These are phyloP conservation scores for Spizellomyces sp. DNA, from an alignment of 192 early-diverging fungal genomes.

Conservation along the genomic window DNA sequence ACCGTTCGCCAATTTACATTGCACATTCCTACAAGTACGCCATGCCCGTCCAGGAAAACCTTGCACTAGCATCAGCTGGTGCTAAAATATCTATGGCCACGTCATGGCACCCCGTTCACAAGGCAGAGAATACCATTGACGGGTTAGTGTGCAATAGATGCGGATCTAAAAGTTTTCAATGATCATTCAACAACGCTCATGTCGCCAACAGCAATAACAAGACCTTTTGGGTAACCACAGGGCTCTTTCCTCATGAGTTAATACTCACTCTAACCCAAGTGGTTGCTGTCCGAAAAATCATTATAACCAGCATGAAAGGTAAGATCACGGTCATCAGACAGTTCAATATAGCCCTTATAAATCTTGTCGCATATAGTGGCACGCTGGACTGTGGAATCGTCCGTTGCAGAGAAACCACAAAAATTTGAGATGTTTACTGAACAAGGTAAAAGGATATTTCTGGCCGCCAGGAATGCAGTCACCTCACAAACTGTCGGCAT, in stretches of 20 bases:
- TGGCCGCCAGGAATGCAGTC: background rate
- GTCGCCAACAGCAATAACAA: background rate
- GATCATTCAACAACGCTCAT: too few species aligned
- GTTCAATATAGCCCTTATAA: background rate
- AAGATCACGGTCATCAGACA: background rate
- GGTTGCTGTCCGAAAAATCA: conserved; percentile 22
- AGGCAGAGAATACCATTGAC: conserved; percentile 32
- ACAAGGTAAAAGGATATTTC: conserved; percentile 3
- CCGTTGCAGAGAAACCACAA: conserved; percentile 3
- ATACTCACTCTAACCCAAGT: conserved; percentile 25
- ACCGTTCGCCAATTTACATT: too few species aligned
- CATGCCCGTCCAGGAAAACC: conserved; percentile 19
- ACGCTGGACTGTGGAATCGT: background rate
- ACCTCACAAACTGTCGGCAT: too few species aligned
- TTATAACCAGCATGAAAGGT: conserved; percentile 30
- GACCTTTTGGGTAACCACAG: conserved; percentile 41
- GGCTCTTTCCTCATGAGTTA: conserved; percentile 44
- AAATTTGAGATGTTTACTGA: conserved; percentile 1
- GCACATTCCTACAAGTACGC: too few species aligned
- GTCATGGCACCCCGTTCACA: conserved; percentile 17
- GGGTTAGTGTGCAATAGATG: conserved; percentile 4
- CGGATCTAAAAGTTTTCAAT: too few species aligned
- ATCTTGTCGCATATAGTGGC: conserved; percentile 13
- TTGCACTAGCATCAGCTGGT: conserved; percentile 21
- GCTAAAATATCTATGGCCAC: conserved; percentile 24